Conservation (phyloP, 106 monocot genomes). For the Ottelia alismoides region DNA sequence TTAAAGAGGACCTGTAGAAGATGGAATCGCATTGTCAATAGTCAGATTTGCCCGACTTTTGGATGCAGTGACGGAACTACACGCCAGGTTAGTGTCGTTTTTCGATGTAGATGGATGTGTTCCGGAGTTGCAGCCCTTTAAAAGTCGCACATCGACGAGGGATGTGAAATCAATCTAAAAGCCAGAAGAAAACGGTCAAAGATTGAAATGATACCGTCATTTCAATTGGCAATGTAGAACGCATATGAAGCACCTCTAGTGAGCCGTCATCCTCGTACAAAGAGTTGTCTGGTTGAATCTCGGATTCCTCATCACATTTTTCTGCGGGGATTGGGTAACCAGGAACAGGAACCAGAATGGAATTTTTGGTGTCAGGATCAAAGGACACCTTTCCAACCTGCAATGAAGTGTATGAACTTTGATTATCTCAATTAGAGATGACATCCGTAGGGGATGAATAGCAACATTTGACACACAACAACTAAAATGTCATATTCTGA, state of each 20-base stretch:
- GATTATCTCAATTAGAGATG: not conserved
- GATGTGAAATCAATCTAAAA: conserved; percentile 63
- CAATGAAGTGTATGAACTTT: not conserved
- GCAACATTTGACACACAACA: too few relatives aligned
- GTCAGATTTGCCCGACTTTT: not conserved
- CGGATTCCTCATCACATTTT: conserved; percentile 20
- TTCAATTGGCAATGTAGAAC: not conserved
- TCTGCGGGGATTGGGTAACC: conserved; percentile 35
- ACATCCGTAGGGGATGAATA: too few relatives aligned
- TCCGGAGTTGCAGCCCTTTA: conserved; percentile 16
- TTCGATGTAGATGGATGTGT: too few relatives aligned
- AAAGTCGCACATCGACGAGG: conserved; percentile 65
- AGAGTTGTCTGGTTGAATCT: conserved; percentile 11
- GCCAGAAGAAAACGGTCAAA: not conserved
- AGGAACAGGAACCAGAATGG: conserved; percentile 41
- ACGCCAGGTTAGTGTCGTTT: too few relatives aligned
- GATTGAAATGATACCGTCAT: not conserved
- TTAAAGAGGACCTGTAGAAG: conserved; percentile 3
- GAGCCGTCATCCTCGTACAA: conserved; percentile 84
- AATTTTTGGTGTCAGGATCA: conserved; percentile 29
- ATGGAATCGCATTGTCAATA: conserved; percentile 2
- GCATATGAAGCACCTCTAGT: conserved; percentile 44
- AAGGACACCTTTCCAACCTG: conserved; percentile 83
- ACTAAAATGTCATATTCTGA: conserved; percentile 31
- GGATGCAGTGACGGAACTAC: too few relatives aligned